Percentiles rank a stretch among this genome's conserved stretches.
Evolutionary conservation across 352 stramenopile species (phyloP).

Genomic region (Pythium vanterpoolii): DNA sequence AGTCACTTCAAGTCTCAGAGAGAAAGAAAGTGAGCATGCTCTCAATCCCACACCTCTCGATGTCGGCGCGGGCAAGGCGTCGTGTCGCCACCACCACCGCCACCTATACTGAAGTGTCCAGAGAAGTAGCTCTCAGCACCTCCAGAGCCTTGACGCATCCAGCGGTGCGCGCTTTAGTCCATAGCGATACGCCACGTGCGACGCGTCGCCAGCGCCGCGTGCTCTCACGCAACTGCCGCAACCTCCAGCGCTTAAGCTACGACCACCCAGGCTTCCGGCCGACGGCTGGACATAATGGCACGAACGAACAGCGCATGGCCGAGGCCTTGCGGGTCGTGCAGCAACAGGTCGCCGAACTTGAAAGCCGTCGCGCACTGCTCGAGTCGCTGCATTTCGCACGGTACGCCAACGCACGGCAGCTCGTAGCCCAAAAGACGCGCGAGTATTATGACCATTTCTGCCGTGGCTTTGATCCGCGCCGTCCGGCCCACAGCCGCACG

Average conservation of each 20-base stretch:
- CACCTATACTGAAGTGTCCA: not conserved
- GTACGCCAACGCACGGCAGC: conserved; percentile 35
- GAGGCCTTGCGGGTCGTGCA: conserved; percentile 32
- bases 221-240: conserved; percentile 44
- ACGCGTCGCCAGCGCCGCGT: conserved; percentile 5
- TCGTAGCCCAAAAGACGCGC: conserved; percentile 38
- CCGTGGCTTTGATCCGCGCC: conserved; percentile 38
- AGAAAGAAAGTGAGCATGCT: conserved; percentile 24
- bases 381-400: conserved; percentile 41
- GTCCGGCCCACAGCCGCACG: conserved; percentile 13
- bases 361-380: conserved; percentile 40
- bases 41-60: conserved; percentile 31
- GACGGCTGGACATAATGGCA: conserved; percentile 3
- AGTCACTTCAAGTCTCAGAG: not conserved
- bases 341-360: conserved; percentile 40
- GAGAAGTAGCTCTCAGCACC: not conserved
- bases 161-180: not conserved
- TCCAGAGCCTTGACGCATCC: not conserved
- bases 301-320: conserved; percentile 27
- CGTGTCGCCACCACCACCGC: not conserved
- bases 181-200: no score
- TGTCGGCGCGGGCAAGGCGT: conserved; percentile 12
- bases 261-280: conserved; percentile 35
- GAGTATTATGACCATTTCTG: conserved; percentile 52
- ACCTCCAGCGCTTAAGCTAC: conserved; percentile 30